phyloP scores from a whole-genome alignment of 2,329 filamentous ascomycete genomes.

The Diaporthe velutina region DNA sequence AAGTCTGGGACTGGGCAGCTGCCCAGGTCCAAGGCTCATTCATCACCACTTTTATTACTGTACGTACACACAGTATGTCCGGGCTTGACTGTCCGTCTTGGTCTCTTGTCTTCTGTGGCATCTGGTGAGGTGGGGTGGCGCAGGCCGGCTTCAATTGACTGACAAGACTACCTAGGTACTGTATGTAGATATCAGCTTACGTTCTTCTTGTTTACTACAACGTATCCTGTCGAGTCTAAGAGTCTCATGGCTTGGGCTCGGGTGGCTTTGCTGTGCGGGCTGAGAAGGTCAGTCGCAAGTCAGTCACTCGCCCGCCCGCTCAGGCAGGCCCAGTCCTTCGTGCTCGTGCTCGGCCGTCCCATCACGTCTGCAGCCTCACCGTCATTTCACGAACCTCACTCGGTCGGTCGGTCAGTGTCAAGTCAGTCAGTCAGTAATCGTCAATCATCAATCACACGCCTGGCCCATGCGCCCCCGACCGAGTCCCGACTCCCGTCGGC shows the following conservation, averaged over 20 bases:
- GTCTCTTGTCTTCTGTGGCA: not conserved
- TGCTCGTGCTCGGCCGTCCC: not conserved
- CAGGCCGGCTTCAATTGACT: slow-evolving; percentile 10
- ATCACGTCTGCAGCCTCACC: slow-evolving; percentile 10
- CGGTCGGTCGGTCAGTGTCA: not conserved
- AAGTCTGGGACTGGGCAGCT: not conserved
- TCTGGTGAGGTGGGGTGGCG: too few species aligned
- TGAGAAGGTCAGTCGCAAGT: not conserved
- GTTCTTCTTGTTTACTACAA: not conserved
- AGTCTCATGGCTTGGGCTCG: slow-evolving; percentile 7
- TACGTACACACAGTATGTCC: slow-evolving; percentile 16
- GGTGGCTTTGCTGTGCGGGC: slow-evolving; percentile 16
- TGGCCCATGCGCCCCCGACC: not conserved
- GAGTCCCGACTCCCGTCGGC: slow-evolving; percentile 16
- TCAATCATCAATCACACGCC: not conserved
- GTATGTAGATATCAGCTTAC: slow-evolving; percentile 17
- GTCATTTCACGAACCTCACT: slow-evolving; percentile 19
- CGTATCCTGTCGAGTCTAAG: not conserved
- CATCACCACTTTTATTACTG: not conserved
- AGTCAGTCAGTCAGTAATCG: not conserved
- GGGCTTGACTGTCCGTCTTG: not conserved
- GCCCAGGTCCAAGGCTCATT: slow-evolving; percentile 23
- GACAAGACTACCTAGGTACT: not conserved
- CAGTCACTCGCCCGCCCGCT: not conserved
- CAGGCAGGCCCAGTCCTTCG: slow-evolving; percentile 12